Conservation (phyloP, 345 rosid species). For the Eucalyptus marginata region DNA sequence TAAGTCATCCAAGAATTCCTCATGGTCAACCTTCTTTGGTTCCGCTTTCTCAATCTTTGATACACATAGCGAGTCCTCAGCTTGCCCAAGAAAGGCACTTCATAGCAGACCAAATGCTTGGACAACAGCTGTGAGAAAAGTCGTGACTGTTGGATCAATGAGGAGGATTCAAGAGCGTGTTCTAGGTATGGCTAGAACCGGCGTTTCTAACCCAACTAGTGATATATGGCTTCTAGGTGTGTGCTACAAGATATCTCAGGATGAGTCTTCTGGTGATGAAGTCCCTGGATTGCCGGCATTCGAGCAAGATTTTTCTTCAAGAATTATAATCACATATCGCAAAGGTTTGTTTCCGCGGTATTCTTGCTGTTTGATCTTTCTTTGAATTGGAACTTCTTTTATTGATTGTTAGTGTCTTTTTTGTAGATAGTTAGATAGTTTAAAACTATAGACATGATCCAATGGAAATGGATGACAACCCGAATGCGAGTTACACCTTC, state of each 20-base stretch:
- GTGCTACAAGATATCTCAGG: constrained; percentile 47
- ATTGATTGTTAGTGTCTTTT: background rate
- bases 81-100: constrained; percentile 25
- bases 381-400: background rate
- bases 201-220: constrained; percentile 43
- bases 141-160: constrained; percentile 66
- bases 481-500: background rate
- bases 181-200: constrained; percentile 57
- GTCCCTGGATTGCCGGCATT: constrained; percentile 45
- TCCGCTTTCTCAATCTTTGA: constrained; percentile 67
- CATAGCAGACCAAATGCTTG: constrained; percentile 39
- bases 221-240: constrained; percentile 87
- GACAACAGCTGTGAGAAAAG: constrained; percentile 60
- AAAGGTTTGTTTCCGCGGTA: constrained; percentile 39
- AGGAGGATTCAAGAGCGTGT: constrained; percentile 83
- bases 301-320: constrained; percentile 62
- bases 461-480: background rate
- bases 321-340: constrained; percentile 73
- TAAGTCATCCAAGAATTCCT: constrained; percentile 28
- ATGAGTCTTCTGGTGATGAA: constrained; percentile 23
- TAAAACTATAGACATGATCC: background rate
- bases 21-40: constrained; percentile 49
- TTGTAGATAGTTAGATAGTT: background rate
- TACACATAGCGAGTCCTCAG: constrained; percentile 28
- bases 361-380: background rate